Base-by-base conservation (phyloP, 1,284 basidiomycete species). In the Pterulicium gracile region DNA sequence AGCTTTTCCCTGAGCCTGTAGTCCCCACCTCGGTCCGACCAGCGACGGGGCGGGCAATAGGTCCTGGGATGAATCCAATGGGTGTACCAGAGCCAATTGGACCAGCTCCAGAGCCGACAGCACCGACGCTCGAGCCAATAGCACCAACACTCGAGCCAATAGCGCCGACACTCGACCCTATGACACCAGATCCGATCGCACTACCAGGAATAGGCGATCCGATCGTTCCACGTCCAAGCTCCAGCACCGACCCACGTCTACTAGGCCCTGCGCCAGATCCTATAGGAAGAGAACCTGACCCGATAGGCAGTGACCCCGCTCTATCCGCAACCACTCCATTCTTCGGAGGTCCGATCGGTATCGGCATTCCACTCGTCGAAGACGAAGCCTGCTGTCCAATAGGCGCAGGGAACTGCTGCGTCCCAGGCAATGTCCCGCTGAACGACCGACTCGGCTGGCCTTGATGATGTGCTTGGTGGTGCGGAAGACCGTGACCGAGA, bases 11-110 rank as follows among this genome's bases (percentile, higher is more conserved):
- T 3, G 79, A 79, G 15, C 68, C 62, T 39, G 68, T 61, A 15
- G 58, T 53, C 21, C 58, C 49, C 15, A 57, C 56, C 4, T 61
- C 56, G 12, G 63, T 63, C 3, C 74, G 77, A 23, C 72, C 66
- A 19, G 72, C 75, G 50, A 72, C 73, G 32, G 79, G 77, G 21
- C 78, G 69, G n/a, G 72, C 70, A 50, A 83, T 79, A 17, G 79
- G 80, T 12, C 78, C 79, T 15, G 69, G 79, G 49, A 51, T 45
- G 5, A 47, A 24, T 12, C 34, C 49, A 19, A 23, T 15, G 32
- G 15, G 18, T 7, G 47, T 7, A 19, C 54, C 58, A 23, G 45
- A 24, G 17, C 46, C 49, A 5, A 55, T 46, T 18, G 57, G 57
- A 4, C 57, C 45, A 23, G 61, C 63, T 18, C 54, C 55, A 42